Evolutionary conservation across 257 asterid species (phyloP), one percentile per base, ranked within the genome.

Genomic region (Thymus quinquecostatus): DNA sequence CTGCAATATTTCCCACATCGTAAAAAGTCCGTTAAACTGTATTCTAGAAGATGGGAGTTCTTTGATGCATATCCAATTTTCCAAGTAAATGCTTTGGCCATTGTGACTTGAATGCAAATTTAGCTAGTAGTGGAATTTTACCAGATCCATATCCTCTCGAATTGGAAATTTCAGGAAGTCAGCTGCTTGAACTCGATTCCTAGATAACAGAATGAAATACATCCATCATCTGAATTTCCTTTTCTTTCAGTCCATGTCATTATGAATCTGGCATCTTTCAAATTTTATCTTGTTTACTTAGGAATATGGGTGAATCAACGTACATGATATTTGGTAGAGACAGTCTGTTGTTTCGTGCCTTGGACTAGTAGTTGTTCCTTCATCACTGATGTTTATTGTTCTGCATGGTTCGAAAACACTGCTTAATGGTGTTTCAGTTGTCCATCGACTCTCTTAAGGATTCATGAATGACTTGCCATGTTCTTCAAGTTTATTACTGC

Each of bases 141-240:
- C 53, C 32, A 70, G 41, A 45, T 21, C 47, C 33, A 36, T 40
- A 53, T 55, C 60, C 21, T 70, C 64, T 29, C 32, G 54, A 71
- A 60, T 55, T 66, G 47, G 1, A 65, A 14, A 6, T 2, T 32
- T 14, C 6, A 27, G 73, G 65, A 28, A 56, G 2, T 62, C 47
- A 60, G 60, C 75, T 49, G 45, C 48, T 53, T 56, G 36, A 70
- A 59, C 62, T 75, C 34, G 54, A 65, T 68, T 62, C 54, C 21
- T 21, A 56, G 47, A 8, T 55, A 44, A 32, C 53, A 14, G 12
- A 54, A 63, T 9, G 43, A 10, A 33, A 47, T 29, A 45, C 21
- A 48, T 64, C 38, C 30, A 54, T 9, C 30, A 54, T 9, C 33
- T 60, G 12, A 47, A 33, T 32, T 58, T 59, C 57, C 30, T 29